Evolutionary conservation across 306 rosid genomes (phyloP).

Genomic region (Pyrus bretschneideri): DNA sequence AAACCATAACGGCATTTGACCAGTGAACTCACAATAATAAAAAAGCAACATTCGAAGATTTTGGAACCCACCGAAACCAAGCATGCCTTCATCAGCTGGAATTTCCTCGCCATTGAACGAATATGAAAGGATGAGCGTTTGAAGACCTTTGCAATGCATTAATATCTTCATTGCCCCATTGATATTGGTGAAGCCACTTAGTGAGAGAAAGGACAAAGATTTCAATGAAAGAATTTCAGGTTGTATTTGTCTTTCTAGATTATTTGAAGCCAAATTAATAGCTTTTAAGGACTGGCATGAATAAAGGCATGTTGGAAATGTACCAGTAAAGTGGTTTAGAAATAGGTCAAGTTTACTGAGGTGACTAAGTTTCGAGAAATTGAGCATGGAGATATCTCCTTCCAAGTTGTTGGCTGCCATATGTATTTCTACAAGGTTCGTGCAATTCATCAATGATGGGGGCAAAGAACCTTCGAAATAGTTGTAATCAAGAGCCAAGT

Average conservation of each 20-base stretch:
- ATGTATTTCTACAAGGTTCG: no score
- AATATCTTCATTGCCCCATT: not conserved
- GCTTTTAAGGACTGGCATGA: not conserved
- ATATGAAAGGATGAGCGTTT: accelerated
- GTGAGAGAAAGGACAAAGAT: not conserved
- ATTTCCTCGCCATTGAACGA: not conserved
- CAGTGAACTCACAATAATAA: not conserved
- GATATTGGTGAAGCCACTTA: not conserved
- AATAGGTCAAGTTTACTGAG: no score
- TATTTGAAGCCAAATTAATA: accelerated
- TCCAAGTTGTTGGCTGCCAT: no score
- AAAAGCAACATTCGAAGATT: not conserved
- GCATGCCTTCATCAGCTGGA: not conserved
- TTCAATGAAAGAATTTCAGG: not conserved
- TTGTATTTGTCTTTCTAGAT: not conserved
- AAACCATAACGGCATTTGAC: no score
- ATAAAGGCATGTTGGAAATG: no score
- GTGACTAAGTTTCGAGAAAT: no score
- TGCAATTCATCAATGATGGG: no score
- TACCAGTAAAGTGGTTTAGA: no score
- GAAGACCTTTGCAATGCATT: not conserved
- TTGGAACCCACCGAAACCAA: not conserved
- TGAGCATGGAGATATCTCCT: no score
- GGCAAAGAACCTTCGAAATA: no score
- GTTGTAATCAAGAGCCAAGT: no score